Base-by-base conservation (phyloP, 148 eudicot species). In the Arctostaphylos glauca region DNA sequence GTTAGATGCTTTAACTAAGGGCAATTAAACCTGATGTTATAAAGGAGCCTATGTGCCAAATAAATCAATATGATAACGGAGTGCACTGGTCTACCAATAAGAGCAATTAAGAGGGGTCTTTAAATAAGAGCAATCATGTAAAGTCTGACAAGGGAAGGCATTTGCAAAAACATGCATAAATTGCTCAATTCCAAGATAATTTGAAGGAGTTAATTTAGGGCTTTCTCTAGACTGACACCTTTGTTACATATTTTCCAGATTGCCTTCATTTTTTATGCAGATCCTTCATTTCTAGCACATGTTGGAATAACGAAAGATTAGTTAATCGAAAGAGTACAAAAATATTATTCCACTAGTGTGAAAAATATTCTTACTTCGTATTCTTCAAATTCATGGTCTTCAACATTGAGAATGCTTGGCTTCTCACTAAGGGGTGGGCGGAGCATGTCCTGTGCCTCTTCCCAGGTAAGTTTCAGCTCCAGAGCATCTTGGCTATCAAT, bases 351-450 rank as follows among this genome's bases (percentile, higher is more conserved):
- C 44, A 81, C n/a, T 46, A 44, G 59, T n/a, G 55, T 58, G 70
- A 15, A 50, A 53, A 73, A 64, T 21, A 16, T 47, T 71, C 94
- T 89, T 88, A 92, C 97, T 82, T 93, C 93, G 81, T 89, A 93
- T 85, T 92, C 97, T 90, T 93, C 97, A 79, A 93, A 53, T 82
- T 93, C 97, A 85, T 84, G 87, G 86, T 89, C 97, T 82, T 90
- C 97, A 25, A 93, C 64, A 78, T 84, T 81, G 82, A 89, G 90
- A 80, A 90, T 75, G 70, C 84, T 93, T 82, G 97, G 97, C 80
- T 81, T 86, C 78, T 87, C 87, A 90, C 79, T 88, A 78, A 82
- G 83, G 23, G 94, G 92, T 47, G 93, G 93, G 80, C 88, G 89
- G 77, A 93, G 91, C 92, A 90, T 87, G 82, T 92, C 93, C 83